These are phyloP conservation scores for Dryadomyces sulphureus DNA, from an alignment of 2,329 filamentous ascomycete species.

Conservation along the genomic window DNA sequence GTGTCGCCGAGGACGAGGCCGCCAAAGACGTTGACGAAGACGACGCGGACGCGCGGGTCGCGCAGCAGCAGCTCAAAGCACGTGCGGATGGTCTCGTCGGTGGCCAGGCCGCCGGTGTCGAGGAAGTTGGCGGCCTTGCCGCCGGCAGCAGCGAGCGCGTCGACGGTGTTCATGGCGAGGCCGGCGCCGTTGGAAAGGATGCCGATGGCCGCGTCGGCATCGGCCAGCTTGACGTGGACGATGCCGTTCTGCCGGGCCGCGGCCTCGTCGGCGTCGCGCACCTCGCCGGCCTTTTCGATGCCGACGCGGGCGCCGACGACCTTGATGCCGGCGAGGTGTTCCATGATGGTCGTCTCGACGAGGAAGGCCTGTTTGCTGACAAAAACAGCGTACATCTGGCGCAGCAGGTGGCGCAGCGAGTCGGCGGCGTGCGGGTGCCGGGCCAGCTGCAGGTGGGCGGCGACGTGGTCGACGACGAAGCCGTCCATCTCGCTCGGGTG, in stretches of 20 bases:
- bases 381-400: slow-evolving; percentile 37
- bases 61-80: slow-evolving; percentile 60
- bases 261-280: slow-evolving; percentile 18
- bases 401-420: slow-evolving; percentile 32
- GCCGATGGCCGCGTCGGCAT: slow-evolving; percentile 40
- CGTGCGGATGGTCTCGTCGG: slow-evolving; percentile 62
- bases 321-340: slow-evolving; percentile 11
- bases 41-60: slow-evolving; percentile 56
- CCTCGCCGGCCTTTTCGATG: slow-evolving; percentile 32
- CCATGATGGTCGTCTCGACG: slow-evolving; percentile 23
- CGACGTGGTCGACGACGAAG: slow-evolving; percentile 25
- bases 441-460: slow-evolving; percentile 37
- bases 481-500: slow-evolving; percentile 26
- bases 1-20: slow-evolving; percentile 59
- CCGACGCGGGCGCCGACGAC: slow-evolving; percentile 26
- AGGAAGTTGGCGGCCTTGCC: slow-evolving; percentile 70
- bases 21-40: slow-evolving; percentile 44
- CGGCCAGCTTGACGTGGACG: slow-evolving; percentile 52
- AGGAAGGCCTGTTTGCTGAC: slow-evolving; percentile 28
- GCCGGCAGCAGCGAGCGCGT: slow-evolving; percentile 54
- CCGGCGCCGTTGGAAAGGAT: slow-evolving; percentile 83
- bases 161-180: slow-evolving; percentile 81
- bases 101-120: slow-evolving; percentile 82
- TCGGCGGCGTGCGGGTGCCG: slow-evolving; percentile 21
- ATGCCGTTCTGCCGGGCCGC: slow-evolving; percentile 48